Base-by-base conservation (phyloP, 1,284 basidiomycete genomes). In the Cutaneotrichosporon cutaneum region DNA sequence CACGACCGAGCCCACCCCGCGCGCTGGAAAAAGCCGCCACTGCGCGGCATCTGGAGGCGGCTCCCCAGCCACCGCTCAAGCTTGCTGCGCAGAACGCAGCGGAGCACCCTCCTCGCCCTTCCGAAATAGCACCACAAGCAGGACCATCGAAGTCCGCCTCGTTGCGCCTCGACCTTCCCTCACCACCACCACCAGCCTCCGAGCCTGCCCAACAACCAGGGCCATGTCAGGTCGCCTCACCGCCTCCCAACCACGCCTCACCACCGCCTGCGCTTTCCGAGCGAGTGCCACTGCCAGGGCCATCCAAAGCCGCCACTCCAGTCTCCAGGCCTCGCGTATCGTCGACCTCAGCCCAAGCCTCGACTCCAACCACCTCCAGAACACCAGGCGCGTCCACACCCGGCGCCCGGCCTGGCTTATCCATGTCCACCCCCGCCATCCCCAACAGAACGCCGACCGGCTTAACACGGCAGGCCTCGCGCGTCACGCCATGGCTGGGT, bases 401-500 rank as follows among this genome's bases (percentile, higher is more conserved):
- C 13, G 36, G 7, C 6, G 32, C 36, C 4, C 1, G 36, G 9
- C 36, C 36, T 39, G 36, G 36, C 36, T 11, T 16, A 14, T 10
- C 32, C 16, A 26, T 36, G n/a, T 42, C 53, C 6, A 33, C 53
- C n/a, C 36, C 53, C 2, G n/a, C 32, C 32, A 21, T 33, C 13
- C n/a, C 47, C 9, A 27, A 10, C 4, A 50, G 47, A 50, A 50
- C 47, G 26, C 47, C 47, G 6, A 14, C 16, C 22, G 47, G 24
- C 13, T 18, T 27, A 26, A 27, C 54, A 3, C 54, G 54, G 4
- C 54, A 56, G 14, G 56, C 65, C 0, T 57, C 67, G 1, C 53
- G 59, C 30, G 63, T 64, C 26, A 68, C 62, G 4, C 65, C 67
- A 0, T 68, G 67, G 67, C 61, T 68, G 0, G 65, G 67, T 1